Conservation (phyloP, 768 basidiomycete species). For the Sarcodon aspratus region DNA sequence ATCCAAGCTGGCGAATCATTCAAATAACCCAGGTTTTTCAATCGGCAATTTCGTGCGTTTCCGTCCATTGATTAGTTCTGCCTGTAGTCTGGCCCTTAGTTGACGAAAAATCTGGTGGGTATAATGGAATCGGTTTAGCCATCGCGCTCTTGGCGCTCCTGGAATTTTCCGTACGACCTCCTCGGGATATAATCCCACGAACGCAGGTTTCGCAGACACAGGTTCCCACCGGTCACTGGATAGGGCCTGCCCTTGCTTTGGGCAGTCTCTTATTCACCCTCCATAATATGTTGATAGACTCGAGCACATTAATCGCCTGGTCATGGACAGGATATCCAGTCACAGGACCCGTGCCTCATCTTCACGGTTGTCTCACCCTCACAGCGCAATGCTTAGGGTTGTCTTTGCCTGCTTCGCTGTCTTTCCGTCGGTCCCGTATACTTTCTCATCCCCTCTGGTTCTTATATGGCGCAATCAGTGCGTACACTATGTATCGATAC, state of each 20-base stretch:
- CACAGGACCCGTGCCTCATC: slow-evolving; percentile 61
- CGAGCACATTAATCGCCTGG: slow-evolving; percentile 75
- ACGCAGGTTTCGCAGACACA: not conserved
- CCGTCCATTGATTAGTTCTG: not conserved
- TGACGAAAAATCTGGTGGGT: slow-evolving; percentile 51
- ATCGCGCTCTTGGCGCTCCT: slow-evolving; percentile 47
- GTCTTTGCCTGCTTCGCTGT: slow-evolving; percentile 24
- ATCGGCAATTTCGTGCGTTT: not conserved
- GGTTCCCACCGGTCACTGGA: slow-evolving; percentile 14
- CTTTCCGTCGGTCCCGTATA: slow-evolving; percentile 3
- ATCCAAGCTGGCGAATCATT: slow-evolving; percentile 68
- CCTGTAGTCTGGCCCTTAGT: slow-evolving; percentile 68
- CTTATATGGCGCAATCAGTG: slow-evolving; percentile 35
- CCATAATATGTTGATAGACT: slow-evolving; percentile 63
- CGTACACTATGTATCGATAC: slow-evolving; percentile 45
- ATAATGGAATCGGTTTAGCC: slow-evolving; percentile 53
- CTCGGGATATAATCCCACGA: slow-evolving; percentile 6
- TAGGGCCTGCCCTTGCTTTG: slow-evolving; percentile 39
- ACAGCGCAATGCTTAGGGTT: slow-evolving; percentile 50
- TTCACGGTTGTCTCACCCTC: slow-evolving; percentile 61
- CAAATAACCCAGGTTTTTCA: slow-evolving; percentile 61
- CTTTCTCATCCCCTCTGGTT: slow-evolving; percentile 43
- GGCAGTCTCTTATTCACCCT: slow-evolving; percentile 62
- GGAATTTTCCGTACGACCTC: slow-evolving; percentile 38
- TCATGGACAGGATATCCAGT: slow-evolving; percentile 83